A percentile compares a stretch with the other conserved stretches of the same genome.
These are phyloP conservation scores for Periconia macrospinosa DNA, from an alignment of 2,329 filamentous ascomycete genomes.

Conservation along the genomic window DNA sequence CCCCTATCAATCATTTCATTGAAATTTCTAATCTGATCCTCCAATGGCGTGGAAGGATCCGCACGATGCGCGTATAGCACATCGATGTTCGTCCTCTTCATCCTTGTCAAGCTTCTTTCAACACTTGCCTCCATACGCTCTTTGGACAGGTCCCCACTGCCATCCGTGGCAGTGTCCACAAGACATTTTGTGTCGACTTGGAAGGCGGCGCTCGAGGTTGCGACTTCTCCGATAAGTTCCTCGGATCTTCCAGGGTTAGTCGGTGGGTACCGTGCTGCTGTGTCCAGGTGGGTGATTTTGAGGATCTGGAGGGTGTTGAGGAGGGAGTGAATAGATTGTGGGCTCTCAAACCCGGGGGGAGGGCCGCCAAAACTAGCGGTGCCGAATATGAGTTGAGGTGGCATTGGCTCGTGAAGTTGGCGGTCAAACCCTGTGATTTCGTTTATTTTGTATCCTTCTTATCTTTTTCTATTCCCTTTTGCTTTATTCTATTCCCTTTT, in stretches of 20 bases:
- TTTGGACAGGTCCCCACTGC: constrained; percentile 10
- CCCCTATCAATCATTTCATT: constrained; percentile 8
- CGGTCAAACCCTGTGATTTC: neutral
- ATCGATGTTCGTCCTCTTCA: constrained; percentile 6
- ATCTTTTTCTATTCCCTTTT: too few species aligned
- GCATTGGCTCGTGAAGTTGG: neutral
- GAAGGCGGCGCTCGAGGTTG: constrained; percentile 2
- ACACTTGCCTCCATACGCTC: constrained; percentile 6
- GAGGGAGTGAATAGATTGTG: constrained; percentile 3
- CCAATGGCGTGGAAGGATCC: constrained; percentile 10
- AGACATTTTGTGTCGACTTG: constrained; percentile 11
- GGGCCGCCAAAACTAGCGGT: constrained; percentile 11
- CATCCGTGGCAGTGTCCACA: constrained; percentile 9
- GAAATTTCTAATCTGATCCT: constrained; percentile 11
- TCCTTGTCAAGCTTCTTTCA: constrained; percentile 3
- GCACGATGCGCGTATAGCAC: constrained; percentile 12
- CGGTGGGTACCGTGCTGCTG: constrained; percentile 13
- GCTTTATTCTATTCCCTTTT: too few species aligned
- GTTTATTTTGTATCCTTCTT: too few species aligned
- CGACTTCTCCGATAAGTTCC: constrained; percentile 7
- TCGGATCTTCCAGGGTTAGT: constrained; percentile 8
- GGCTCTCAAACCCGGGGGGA: constrained; percentile 1
- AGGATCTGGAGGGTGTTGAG: constrained; percentile 7
- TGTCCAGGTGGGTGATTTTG: constrained; percentile 6
- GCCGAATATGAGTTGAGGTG: constrained; percentile 11